Base-by-base conservation (phyloP, 2,329 filamentous ascomycete genomes). In the Neofusicoccum laricinum region DNA sequence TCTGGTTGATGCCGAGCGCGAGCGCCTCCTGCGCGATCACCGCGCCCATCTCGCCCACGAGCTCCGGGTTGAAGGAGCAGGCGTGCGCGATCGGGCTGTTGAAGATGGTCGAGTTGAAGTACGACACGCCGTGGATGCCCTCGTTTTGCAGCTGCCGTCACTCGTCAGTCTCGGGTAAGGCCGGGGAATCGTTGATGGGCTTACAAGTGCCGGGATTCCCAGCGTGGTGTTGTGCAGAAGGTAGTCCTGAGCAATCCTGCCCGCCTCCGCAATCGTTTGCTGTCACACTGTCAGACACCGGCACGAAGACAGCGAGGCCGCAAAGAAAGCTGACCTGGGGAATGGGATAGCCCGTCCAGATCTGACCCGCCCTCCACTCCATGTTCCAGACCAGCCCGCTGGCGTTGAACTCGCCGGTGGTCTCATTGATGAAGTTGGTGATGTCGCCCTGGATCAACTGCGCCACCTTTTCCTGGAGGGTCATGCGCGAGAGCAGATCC, bases 21-120 rank as follows among this genome's bases (percentile, higher is more conserved):
- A 81, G 79, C 25, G 88, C 81, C 75, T 93, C 90, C 53, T 85
- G 81, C 5, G 83, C 89, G 68, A 91, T 91, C 17, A 84, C 82
- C 3, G 79, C 77, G 6, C 81, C 89, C 88, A 92, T 91, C 68
- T 89, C 83, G 68, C 87, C 76, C 3, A 91, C 78, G 14, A 91
- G 76, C 45, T 82, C 81, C 0, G 84, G 84, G 71, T 92, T 90
- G 79, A 88, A 92, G 0, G 89, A 89, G 70, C 88, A 91, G 15
- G 86, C 89, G 61, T 90, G 85, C 7, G 81, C 89, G 68, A 92
- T 91, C 0, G 90, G 90, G 1, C 88, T 90, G 76, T 92, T 92
- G 80, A 92, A 93, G 65, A 92, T 90, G 1, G 90, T 92, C 2
- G 88, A 89, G 72, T 92, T 92, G 10, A 64, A 57, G 45, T 58